Base-by-base conservation (phyloP, 345 rosid genomes). In the Sisymbrium irio region DNA sequence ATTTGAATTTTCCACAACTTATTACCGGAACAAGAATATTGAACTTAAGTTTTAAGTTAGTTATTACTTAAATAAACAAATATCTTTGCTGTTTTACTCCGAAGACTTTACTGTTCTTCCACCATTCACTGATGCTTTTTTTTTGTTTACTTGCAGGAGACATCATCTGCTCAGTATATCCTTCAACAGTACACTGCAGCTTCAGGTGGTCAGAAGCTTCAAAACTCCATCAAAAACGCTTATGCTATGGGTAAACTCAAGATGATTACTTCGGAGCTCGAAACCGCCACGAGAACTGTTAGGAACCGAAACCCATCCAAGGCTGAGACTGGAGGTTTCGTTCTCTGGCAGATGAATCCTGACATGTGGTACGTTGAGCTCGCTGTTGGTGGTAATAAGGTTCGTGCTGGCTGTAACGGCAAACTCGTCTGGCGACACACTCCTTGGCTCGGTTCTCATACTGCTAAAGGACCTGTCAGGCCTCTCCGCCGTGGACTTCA, bases 321-420 rank as follows among this genome's bases (percentile, higher is more conserved):
- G 49, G 84, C 85, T 3, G 96, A 92, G 74, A 78, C 89, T 0
- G 97, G 97, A 17, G 93, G 97, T 5, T 92, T 92, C 54, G 97
- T 92, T 61, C 96, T 92, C 11, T 92, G 97, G 97, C 96, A 92
- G 83, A 92, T 92, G 97, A 79, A 89, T 82, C 97, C 97, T 8
- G 97, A 89, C 56, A 89, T 87, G 93, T 92, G 97, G 97, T 92
- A 92, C 72, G 97, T 92, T 41, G 97, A 89, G 73, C 89, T 89
- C 69, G 86, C 97, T 2, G 97, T 88, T 9, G 97, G 93, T 30
- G 96, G 90, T 44, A 84, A 86, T 65, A 92, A 92, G 73, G 90
- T 92, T 79, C 97, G 79, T 62, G 97, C 97, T 73, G 96, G 97
- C 25, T 89, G 97, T 62, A 92, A 92, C 44, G 97, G 97, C 7